Conservation (phyloP, 2,329 filamentous ascomycete genomes). For the Elsinoe perseae region DNA sequence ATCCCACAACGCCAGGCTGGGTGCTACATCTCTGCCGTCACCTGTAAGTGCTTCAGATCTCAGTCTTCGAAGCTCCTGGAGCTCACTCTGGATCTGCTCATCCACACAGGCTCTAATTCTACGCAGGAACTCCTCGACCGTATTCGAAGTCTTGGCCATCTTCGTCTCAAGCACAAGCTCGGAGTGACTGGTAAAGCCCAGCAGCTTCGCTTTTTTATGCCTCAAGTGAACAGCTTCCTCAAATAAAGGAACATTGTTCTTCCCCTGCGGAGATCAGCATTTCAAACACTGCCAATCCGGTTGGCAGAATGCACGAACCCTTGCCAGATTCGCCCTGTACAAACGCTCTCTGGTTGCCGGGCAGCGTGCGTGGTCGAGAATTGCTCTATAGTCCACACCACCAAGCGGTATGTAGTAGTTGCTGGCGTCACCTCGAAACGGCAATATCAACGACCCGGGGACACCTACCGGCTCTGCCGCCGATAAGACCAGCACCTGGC, state of each 20-base stretch:
- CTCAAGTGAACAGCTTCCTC: slow-evolving; percentile 60
- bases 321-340: neutral
- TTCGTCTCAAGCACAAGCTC: slow-evolving; percentile 64
- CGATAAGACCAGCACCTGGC: neutral
- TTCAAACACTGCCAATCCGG: too few species aligned
- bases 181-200: slow-evolving; percentile 65
- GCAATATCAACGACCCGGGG: neutral
- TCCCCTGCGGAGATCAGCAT: slow-evolving; percentile 47
- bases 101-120: slow-evolving; percentile 41
- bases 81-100: neutral
- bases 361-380: neutral
- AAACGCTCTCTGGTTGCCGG: neutral
- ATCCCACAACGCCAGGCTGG: slow-evolving; percentile 35
- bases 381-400: neutral
- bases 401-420: neutral
- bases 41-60: neutral
- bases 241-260: slow-evolving; percentile 61
- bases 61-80: neutral
- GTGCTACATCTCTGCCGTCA: neutral
- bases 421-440: neutral
- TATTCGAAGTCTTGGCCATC: slow-evolving; percentile 66
- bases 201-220: slow-evolving; percentile 62
- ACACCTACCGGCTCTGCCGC: neutral
- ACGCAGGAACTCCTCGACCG: slow-evolving; percentile 61
- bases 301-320: neutral